Percentiles rank a stretch among this genome's conserved stretches.
These are phyloP conservation scores for Teunomyces lycoperdinae DNA, from an alignment of 805 yeast species.

Conservation along the genomic window DNA sequence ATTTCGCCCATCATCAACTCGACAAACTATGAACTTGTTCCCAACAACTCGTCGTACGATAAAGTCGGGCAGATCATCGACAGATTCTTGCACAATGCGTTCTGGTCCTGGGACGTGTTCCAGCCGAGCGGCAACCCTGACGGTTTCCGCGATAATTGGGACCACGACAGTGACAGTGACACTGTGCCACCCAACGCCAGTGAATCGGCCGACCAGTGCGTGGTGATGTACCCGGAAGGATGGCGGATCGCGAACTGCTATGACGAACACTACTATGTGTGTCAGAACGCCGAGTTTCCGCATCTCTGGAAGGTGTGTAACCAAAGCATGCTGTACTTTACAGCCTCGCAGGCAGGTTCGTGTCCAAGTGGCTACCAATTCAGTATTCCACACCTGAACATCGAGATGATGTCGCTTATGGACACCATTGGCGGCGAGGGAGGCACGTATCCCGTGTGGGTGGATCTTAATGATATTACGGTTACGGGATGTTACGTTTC, in stretches of 20 bases:
- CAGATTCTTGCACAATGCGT: conserved; percentile 26
- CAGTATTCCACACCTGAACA: conserved; percentile 34
- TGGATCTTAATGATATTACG: conserved; percentile 76
- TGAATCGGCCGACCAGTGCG: conserved; percentile 40
- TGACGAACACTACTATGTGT: conserved; percentile 48
- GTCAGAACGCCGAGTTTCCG: conserved; percentile 43
- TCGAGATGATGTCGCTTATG: conserved; percentile 30
- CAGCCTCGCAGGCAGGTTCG: conserved; percentile 23
- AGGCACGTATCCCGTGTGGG: conserved; percentile 55
- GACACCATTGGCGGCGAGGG: conserved; percentile 25
- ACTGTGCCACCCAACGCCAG: conserved; percentile 1
- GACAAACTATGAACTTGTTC: conserved; percentile 14
- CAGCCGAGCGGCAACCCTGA: conserved; percentile 42
- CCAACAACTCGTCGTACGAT: not conserved
- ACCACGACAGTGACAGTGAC: not conserved
- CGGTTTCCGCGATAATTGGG: not conserved
- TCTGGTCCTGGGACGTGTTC: conserved; percentile 75
- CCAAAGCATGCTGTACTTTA: conserved; percentile 41
- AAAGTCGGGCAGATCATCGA: conserved; percentile 25
- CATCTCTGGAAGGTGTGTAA: conserved; percentile 40
- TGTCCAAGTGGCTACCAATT: conserved; percentile 35
- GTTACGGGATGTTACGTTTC: conserved; percentile 77
- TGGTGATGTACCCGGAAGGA: conserved; percentile 39
- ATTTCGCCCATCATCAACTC: conserved; percentile 60
- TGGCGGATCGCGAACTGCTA: conserved; percentile 74